Base-by-base conservation (phyloP, 2,329 filamentous ascomycete species). In the Leptodontidium sp. region DNA sequence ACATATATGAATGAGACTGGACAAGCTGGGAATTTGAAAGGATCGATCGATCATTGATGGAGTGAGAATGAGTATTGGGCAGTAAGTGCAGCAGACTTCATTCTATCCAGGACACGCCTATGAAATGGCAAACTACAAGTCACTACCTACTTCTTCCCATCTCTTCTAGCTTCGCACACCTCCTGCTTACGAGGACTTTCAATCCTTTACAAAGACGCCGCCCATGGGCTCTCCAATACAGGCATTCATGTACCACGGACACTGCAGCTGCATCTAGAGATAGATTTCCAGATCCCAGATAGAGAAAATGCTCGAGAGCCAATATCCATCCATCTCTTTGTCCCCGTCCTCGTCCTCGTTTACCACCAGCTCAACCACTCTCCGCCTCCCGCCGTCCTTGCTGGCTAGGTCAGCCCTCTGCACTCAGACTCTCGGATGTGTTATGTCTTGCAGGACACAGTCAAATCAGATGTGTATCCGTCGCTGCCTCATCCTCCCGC, bases 401-500 rank as follows among this genome's bases (percentile, higher is more conserved):
- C 29, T 21, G 49, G 7, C 32, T 14, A 58, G 55, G 8, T 58
- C 55, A 40, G 14, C 55, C 35, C 17, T 24, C 55, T 40, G 8
- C 15, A 24, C 55, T 58, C 26, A 58, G 55, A 58, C 55, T 40
- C 9, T 58, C 32, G 4, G 35, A 58, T 40, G 14, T 7, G 35
- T 12, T 12, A 40, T 58, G 55, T 58, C 55, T 40, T 40, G 35
- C 55, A 58, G 55, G 32, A 58, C 35, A 40, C 8, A 58, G 9
- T 58, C 55, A 58, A 35, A 43, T 40, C n/a, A 58, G 55, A 58
- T 40, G 4, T 32, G 17, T 11, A 58, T 40, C 55, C 11, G 14
- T 8, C 35, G 32, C 40, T 58, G 17, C 55, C 17, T 47, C 45
- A n/a, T n/a, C 6, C 47, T 50, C 47, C 15, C 6, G 5, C 15